Percentiles rank a stretch among this genome's conserved stretches.
These are phyloP conservation scores for Candida awuae DNA, from an alignment of 805 yeast species.

Conservation along the genomic window DNA sequence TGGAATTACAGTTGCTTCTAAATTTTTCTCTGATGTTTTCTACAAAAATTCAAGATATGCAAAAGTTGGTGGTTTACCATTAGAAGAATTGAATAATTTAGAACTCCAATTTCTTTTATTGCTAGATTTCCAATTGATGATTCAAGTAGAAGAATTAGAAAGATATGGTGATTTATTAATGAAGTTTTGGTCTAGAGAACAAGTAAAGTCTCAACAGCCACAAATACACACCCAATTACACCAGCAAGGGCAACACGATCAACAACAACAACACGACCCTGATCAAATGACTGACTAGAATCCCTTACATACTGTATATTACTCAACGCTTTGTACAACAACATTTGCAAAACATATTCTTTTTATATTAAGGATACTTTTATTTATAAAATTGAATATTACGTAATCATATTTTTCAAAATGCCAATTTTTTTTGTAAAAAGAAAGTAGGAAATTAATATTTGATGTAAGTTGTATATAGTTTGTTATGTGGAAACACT, in stretches of 20 bases:
- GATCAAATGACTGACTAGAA: not conserved
- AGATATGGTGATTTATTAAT: slow-evolving; percentile 79
- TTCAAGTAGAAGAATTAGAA: slow-evolving; percentile 84
- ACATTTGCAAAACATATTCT: too few relatives aligned
- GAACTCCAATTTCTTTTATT: slow-evolving; percentile 83
- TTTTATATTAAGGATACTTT: too few relatives aligned
- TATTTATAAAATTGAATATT: too few relatives aligned
- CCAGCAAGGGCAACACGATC: slow-evolving; percentile 24
- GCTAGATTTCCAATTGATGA: slow-evolving; percentile 79
- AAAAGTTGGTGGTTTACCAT: slow-evolving; percentile 89
- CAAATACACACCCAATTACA: slow-evolving; percentile 22
- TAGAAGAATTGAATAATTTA: slow-evolving; percentile 85
- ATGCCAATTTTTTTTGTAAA: too few relatives aligned
- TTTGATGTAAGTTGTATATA: too few relatives aligned
- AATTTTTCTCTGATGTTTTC: slow-evolving; percentile 89
- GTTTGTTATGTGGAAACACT: not conserved
- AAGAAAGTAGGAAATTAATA: too few relatives aligned
- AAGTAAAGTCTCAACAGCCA: not conserved
- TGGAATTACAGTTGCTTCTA: slow-evolving; percentile 91
- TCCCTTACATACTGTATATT: not conserved
- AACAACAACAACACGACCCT: not conserved
- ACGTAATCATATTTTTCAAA: too few relatives aligned
- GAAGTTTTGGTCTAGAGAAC: slow-evolving; percentile 74
- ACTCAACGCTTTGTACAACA: too few relatives aligned
- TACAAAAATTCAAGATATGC: slow-evolving; percentile 93